A percentile compares a stretch with the other conserved stretches of the same genome.
Evolutionary conservation across 148 eudicot genomes (phyloP).

Genomic region (Arbutus unedo): DNA sequence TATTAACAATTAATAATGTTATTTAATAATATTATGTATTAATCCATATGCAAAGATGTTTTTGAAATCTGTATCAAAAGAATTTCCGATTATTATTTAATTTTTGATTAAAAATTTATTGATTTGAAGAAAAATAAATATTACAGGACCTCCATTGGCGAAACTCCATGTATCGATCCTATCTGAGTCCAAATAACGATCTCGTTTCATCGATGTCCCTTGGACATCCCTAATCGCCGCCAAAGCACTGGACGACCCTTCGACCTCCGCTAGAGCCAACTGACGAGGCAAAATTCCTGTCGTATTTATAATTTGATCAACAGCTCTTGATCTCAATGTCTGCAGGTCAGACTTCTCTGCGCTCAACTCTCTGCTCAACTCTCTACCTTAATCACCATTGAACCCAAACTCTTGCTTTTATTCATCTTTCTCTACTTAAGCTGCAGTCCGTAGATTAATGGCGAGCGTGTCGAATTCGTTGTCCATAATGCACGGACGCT

Average conservation of each 20-base stretch:
- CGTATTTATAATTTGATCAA: neutral
- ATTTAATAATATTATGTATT: no score
- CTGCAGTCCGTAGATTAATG: slow-evolving; percentile 53
- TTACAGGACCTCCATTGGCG: neutral
- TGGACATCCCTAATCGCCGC: neutral
- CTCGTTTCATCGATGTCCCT: neutral
- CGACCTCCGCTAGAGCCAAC: slow-evolving; percentile 20
- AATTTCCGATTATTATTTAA: no score
- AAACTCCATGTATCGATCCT: neutral
- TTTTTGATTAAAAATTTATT: no score
- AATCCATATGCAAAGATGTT: no score
- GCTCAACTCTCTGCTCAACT: neutral
- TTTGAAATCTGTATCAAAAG: no score
- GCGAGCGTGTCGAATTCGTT: slow-evolving; percentile 48
- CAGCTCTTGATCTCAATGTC: slow-evolving; percentile 21
- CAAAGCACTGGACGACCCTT: slow-evolving; percentile 19
- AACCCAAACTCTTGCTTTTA: slow-evolving; percentile 1
- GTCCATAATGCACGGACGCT: slow-evolving; percentile 57
- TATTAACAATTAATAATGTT: no score
- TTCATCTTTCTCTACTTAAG: neutral
- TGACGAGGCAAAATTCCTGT: neutral
- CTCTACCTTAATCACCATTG: neutral
- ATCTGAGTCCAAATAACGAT: neutral
- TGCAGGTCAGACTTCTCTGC: slow-evolving; percentile 29
- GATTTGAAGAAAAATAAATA: no score